These are phyloP conservation scores for Cercospora beticola DNA, from an alignment of 2,329 filamentous ascomycete genomes.

Conservation along the genomic window DNA sequence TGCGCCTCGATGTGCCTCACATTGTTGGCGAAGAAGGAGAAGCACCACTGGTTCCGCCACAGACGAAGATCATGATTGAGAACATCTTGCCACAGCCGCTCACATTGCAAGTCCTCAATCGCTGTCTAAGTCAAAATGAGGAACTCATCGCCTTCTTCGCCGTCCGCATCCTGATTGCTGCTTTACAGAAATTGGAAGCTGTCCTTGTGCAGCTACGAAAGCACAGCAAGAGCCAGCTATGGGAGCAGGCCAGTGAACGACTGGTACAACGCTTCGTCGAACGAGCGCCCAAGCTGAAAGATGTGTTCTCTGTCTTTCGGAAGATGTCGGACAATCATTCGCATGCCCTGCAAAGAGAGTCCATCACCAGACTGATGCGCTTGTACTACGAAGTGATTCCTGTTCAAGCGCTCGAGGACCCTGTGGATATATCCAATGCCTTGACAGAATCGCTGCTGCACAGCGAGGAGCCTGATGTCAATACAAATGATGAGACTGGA, in stretches of 20 bases:
- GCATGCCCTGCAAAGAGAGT: constrained; percentile 68
- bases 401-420: constrained; percentile 74
- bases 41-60: constrained; percentile 70
- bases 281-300: constrained; percentile 77
- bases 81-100: constrained; percentile 82
- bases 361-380: constrained; percentile 72
- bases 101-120: constrained; percentile 73
- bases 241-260: constrained; percentile 67
- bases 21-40: constrained; percentile 62
- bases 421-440: constrained; percentile 80
- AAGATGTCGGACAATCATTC: constrained; percentile 64
- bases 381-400: constrained; percentile 86
- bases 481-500: constrained; percentile 45
- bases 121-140: constrained; percentile 75
- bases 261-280: constrained; percentile 73
- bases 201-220: constrained; percentile 61
- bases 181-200: constrained; percentile 72
- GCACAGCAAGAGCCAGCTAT: constrained; percentile 49
- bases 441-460: constrained; percentile 66
- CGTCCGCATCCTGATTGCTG: constrained; percentile 72
- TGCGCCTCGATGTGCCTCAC: constrained; percentile 70
- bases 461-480: constrained; percentile 17
- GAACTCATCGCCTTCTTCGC: constrained; percentile 82
- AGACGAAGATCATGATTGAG: constrained; percentile 75
- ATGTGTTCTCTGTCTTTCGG: constrained; percentile 73